phyloP scores from a whole-genome alignment of 2,329 filamentous ascomycete species.

The Lecanicillium sp. region DNA sequence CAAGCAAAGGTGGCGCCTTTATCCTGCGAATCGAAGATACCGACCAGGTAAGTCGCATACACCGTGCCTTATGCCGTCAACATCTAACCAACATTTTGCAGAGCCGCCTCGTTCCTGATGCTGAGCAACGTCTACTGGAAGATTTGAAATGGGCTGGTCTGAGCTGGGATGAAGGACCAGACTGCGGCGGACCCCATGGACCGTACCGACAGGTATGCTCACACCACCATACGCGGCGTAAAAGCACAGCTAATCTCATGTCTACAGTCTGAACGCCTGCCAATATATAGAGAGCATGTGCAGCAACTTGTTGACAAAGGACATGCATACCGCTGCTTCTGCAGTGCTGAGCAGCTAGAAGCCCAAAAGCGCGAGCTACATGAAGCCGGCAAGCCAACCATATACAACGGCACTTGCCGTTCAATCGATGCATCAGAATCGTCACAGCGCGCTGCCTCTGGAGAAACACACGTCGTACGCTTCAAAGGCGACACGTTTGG shows the following conservation, averaged over 20 bases:
- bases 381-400: constrained; percentile 33
- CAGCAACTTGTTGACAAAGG: constrained; percentile 59
- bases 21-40: constrained; percentile 90
- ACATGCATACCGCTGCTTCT: constrained; percentile 91
- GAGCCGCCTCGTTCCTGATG: constrained; percentile 73
- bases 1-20: constrained; percentile 76
- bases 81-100: constrained; percentile 25
- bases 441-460: constrained; percentile 56
- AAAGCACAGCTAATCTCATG: neutral
- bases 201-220: constrained; percentile 72
- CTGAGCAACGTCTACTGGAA: constrained; percentile 66
- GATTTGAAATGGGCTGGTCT: constrained; percentile 86
- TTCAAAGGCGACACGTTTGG: constrained; percentile 51
- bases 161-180: constrained; percentile 89
- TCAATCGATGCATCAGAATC: constrained; percentile 60
- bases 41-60: constrained; percentile 60
- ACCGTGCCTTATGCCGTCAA: constrained; percentile 7
- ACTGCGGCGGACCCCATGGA: constrained; percentile 70
- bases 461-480: constrained; percentile 69
- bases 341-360: constrained; percentile 62
- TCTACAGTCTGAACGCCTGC: constrained; percentile 65
- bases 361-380: constrained; percentile 55
- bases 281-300: constrained; percentile 64
- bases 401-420: constrained; percentile 60
- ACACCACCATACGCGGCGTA: too few relatives aligned